A percentile compares a stretch with the other conserved stretches of the same genome.
Conservation (phyloP, 2,329 filamentous ascomycete genomes). For the Sporothrix humicola region DNA sequence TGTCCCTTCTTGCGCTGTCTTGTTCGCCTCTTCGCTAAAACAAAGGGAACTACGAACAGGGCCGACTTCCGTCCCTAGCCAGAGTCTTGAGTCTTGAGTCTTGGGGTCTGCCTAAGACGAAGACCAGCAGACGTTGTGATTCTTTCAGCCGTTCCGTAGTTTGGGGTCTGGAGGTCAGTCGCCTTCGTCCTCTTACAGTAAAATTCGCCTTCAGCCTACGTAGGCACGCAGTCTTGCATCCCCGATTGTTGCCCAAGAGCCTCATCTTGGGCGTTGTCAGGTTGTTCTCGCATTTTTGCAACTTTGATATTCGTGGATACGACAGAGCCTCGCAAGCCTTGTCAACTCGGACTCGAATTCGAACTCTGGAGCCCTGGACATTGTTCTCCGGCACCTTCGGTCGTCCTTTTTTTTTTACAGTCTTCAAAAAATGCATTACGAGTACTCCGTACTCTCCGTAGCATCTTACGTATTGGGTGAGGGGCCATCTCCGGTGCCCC, state of each 20-base stretch:
- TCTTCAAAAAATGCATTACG: not conserved
- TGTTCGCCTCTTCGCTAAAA: not conserved
- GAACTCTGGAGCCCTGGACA: not conserved
- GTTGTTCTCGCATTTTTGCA: too few relatives aligned
- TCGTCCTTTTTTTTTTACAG: not conserved
- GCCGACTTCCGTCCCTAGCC: not conserved
- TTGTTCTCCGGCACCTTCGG: constrained; percentile 7
- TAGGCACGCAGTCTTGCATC: not conserved
- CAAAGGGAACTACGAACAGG: not conserved
- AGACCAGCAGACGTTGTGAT: not conserved
- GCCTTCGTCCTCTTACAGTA: not conserved
- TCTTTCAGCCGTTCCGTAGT: not conserved
- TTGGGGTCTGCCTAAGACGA: too few relatives aligned
- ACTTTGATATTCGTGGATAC: not conserved
- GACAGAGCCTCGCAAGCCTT: constrained; percentile 4
- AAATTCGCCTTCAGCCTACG: constrained; percentile 12
- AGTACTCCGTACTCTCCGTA: not conserved
- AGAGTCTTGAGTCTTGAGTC: not conserved
- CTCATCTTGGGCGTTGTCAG: not conserved
- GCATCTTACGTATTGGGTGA: not conserved
- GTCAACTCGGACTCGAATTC: not conserved
- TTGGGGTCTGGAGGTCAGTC: too few relatives aligned
- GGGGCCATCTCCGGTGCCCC: constrained; percentile 1
- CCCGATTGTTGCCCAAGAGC: constrained; percentile 5
- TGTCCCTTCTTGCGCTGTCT: not conserved